Evolutionary conservation across 495 filamentous ascomycete genomes (phyloP), one percentile per base, ranked within the genome.

Genomic region (Rusavskia elegans): DNA sequence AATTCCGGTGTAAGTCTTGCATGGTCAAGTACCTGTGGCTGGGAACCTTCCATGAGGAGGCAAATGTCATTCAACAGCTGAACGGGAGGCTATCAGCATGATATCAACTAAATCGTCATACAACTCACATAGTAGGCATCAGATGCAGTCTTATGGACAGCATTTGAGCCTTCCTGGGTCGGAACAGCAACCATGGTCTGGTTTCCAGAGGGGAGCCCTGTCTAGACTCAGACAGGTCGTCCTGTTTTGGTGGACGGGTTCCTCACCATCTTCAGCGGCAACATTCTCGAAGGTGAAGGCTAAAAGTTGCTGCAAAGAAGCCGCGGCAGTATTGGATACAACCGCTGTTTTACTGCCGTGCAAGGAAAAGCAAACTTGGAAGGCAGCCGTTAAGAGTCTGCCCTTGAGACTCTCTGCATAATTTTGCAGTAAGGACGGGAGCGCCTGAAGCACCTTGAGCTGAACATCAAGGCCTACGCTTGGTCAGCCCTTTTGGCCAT

Each of bases 281-380:
- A 96, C 86, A 64, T 90, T 88, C 64, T 98, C 93, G 67, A 94
- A 97, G 1, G 89, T 84, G 5, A 84, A 83, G 46, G 87, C 85
- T 6, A 97, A 83, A 19, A 97, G 79, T 67, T 98, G 92, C 64
- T 95, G 92, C 49, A 98, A 69, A 2, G 93, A 95, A 44, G 92
- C 92, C 27, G 90, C 87, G 17, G 92, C 89, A 1, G 92, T 95
- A 54, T 92, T 93, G 55, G 88, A 90, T 57, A 97, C 89, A 23
- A 93, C 86, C 30, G 80, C 80, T 66, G 83, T 89, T 67, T 95
- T 97, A 64, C 85, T 88, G 27, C 79, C 81, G 65, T 96, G 89
- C 42, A 98, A 64, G 45, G 84, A 83, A 36, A 88, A 89, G 65
- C 92, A 97, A 64, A 95, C 85, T 61, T 93, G 84, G 56, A 98